phyloP scores from a whole-genome alignment of 352 stramenopile species.

The Phytophthora boehmeriae region DNA sequence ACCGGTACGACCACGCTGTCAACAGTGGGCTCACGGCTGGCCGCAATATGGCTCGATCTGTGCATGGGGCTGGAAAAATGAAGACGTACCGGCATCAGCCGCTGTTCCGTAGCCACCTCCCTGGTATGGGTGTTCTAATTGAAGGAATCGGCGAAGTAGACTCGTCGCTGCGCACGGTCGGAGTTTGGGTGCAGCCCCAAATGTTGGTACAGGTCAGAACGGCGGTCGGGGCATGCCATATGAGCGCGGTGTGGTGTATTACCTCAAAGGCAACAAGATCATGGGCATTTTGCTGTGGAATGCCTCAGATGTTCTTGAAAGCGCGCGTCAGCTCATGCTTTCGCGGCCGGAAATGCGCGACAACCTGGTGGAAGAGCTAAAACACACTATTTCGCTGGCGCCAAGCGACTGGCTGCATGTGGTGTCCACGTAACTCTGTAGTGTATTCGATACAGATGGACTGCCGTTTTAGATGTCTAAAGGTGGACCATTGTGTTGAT shows the following conservation, averaged over 20 bases:
- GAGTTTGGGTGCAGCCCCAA: conserved; percentile 82
- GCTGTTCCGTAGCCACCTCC: conserved; percentile 84
- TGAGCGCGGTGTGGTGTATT: conserved; percentile 91
- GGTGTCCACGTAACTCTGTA: conserved; percentile 40
- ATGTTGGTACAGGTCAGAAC: conserved; percentile 6
- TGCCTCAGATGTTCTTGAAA: conserved; percentile 85
- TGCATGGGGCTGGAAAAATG: conserved; percentile 55
- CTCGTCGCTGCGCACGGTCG: conserved; percentile 70
- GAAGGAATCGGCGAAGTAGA: conserved; percentile 90
- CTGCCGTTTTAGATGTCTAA: too few species aligned
- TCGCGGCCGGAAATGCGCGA: conserved; percentile 72
- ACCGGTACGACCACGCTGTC: conserved; percentile 92
- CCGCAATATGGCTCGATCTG: conserved; percentile 84
- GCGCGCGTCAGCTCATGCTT: conserved; percentile 82
- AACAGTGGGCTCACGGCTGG: conserved; percentile 91
- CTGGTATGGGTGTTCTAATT: conserved; percentile 73
- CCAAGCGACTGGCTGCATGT: conserved; percentile 90
- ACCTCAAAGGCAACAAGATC: conserved; percentile 89
- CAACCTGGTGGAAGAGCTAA: conserved; percentile 78
- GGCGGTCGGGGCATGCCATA: conserved; percentile 37
- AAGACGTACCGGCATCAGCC: conserved; percentile 90
- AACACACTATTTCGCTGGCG: conserved; percentile 83
- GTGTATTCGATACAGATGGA: too few species aligned
- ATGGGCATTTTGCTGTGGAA: conserved; percentile 93
- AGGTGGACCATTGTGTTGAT: too few species aligned